Base-by-base conservation (phyloP, 2,329 filamentous ascomycete species). In the Aspergillus terreus region DNA sequence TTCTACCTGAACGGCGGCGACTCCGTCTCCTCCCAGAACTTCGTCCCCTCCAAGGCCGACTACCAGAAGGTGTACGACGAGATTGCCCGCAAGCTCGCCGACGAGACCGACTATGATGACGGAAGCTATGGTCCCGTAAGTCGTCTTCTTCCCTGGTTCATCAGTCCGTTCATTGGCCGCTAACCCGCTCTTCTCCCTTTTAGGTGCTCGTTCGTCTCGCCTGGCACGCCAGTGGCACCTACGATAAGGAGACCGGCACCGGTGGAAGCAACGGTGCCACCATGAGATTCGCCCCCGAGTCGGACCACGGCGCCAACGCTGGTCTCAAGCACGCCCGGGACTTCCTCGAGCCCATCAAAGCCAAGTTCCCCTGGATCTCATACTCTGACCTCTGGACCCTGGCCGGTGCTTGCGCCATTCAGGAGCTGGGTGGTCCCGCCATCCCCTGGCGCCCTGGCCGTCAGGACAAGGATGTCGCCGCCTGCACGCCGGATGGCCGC, bases 341-440 rank as follows among this genome's bases (percentile, higher is more conserved):
- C 75, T 96, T 97, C 80, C 83, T 97, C 53, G 88, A 95, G 76
- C 91, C 92, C 57, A 80, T 97, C 64, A 95, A 96, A 80, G 78
- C 80, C 61, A 85, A 92, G 75, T 92, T 90, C 82, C 92, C 92
- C 47, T 97, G 92, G 94, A 96, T 97, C 76, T 82, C 82, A 56
- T 95, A 96, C 82, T 95, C 91, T 12, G 92, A 99, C 70, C 86
- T 99, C 61, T 97, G 92, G 94, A 97, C 94, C 56, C 84, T 99
- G 51, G 86, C 76, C 48, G 94, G 90, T 67, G 85, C 94, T 59
- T 83, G 80, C 70, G 89, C 92, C 61, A 85, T 97, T 70, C 92
- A 97, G 78, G 92, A 99, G 77, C 92, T 96, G 86, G 84, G 92
- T 70, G 92, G 92, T 6, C 92, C 92, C 56, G 76, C 79, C 64